Evolutionary conservation across 441 rosid species (phyloP).

Genomic region (Dalechampia spathulata): DNA sequence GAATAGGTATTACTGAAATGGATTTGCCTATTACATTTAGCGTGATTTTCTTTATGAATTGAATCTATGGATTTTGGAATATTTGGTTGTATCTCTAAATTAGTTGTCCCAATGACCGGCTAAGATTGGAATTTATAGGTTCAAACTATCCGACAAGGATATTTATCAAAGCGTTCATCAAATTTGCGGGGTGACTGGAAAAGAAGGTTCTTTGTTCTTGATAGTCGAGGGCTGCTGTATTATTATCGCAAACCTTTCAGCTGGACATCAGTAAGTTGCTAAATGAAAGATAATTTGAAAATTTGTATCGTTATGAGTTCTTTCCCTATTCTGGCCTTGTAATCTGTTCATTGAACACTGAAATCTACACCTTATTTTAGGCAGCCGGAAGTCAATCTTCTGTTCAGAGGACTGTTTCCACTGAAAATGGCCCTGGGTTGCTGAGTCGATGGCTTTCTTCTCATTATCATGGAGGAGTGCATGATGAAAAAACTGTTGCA

Average conservation of each 20-base stretch:
- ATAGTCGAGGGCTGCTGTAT: slow-evolving; percentile 94
- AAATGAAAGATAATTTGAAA: slow-evolving; percentile 10
- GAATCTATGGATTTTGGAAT: background rate
- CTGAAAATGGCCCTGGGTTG: slow-evolving; percentile 71
- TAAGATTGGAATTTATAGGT: slow-evolving; percentile 40
- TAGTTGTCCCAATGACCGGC: slow-evolving; percentile 4
- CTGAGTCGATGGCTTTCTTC: slow-evolving; percentile 96
- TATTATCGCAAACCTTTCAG: slow-evolving; percentile 86
- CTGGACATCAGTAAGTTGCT: slow-evolving; percentile 62
- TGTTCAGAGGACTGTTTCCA: slow-evolving; percentile 41
- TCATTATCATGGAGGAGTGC: slow-evolving; percentile 80
- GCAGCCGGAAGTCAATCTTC: slow-evolving; percentile 57
- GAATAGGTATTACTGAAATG: background rate
- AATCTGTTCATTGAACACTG: slow-evolving; percentile 17
- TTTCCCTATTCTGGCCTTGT: slow-evolving; percentile 7
- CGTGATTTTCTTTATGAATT: background rate
- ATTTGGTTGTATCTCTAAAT: background rate
- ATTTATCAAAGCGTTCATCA: slow-evolving; percentile 93
- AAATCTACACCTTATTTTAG: slow-evolving; percentile 40
- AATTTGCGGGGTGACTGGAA: slow-evolving; percentile 98
- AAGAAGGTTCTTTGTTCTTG: slow-evolving; percentile 95
- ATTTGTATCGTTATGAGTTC: slow-evolving; percentile 3
- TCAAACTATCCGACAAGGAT: slow-evolving; percentile 94
- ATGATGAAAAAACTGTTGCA: slow-evolving; percentile 91
- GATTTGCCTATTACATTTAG: background rate